Conservation (phyloP, 768 basidiomycete genomes). For the Hypsizygus marmoreus region DNA sequence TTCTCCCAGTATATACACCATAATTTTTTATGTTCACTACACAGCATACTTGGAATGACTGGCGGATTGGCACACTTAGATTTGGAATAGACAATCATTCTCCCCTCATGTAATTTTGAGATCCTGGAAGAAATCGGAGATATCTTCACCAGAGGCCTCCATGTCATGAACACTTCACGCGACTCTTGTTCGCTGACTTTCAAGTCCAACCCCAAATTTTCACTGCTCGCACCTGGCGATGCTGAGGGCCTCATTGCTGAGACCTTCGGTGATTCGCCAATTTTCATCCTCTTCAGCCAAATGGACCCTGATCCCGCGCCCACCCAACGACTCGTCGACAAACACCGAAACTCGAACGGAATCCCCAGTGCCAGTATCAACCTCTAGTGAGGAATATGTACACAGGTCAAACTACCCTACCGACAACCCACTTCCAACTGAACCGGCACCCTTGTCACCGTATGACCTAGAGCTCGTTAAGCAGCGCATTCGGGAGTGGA, state of each 20-base stretch:
- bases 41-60: slow-evolving; percentile 14
- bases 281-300: slow-evolving; percentile 28
- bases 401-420: too few relatives aligned
- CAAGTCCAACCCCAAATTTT: slow-evolving; percentile 1
- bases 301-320: slow-evolving; percentile 32
- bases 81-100: slow-evolving; percentile 14
- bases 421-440: slow-evolving; percentile 12
- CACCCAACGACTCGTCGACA: slow-evolving; percentile 4
- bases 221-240: slow-evolving; percentile 20
- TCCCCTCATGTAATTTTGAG: not conserved
- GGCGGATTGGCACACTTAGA: slow-evolving; percentile 14
- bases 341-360: slow-evolving; percentile 17
- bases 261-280: slow-evolving; percentile 27
- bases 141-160: too few relatives aligned
- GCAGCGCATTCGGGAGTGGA: slow-evolving; percentile 50
- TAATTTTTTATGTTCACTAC: slow-evolving; percentile 18
- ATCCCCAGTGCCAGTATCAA: slow-evolving; percentile 10
- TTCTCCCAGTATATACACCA: slow-evolving; percentile 13
- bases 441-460: slow-evolving; percentile 11
- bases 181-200: not conserved
- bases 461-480: slow-evolving; percentile 40
- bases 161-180: too few relatives aligned
- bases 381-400: slow-evolving; percentile 3
- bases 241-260: slow-evolving; percentile 36
- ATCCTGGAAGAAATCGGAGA: too few relatives aligned